phyloP scores from a whole-genome alignment of 768 basidiomycete species.

The Tylopilus balloui region DNA sequence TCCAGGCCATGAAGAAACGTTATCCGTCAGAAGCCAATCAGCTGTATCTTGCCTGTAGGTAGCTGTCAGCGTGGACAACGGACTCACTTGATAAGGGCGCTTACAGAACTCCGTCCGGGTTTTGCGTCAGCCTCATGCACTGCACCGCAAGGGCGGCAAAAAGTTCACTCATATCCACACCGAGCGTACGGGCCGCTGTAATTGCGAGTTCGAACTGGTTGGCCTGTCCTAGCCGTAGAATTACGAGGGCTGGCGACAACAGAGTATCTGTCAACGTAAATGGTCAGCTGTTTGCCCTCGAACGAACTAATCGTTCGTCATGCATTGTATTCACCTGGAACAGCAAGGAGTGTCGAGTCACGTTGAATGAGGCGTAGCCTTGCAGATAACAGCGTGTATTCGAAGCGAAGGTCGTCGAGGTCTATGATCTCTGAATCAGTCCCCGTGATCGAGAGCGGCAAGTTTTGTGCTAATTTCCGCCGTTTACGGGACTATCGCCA shows the following conservation, averaged over 20 bases:
- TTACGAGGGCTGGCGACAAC: slow-evolving; percentile 57
- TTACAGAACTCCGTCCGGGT: slow-evolving; percentile 57
- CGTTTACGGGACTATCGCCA: slow-evolving; percentile 59
- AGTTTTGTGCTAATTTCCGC: slow-evolving; percentile 63
- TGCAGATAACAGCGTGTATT: slow-evolving; percentile 70
- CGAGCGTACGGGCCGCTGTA: slow-evolving; percentile 65
- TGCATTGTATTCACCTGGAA: slow-evolving; percentile 52
- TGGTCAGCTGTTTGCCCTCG: slow-evolving; percentile 12
- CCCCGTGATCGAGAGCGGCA: slow-evolving; percentile 72
- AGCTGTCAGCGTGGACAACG: slow-evolving; percentile 3
- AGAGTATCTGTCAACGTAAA: slow-evolving; percentile 43
- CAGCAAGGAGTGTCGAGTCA: slow-evolving; percentile 57
- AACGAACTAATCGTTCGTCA: slow-evolving; percentile 8
- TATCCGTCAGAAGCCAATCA: slow-evolving; percentile 82
- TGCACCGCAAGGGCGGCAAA: slow-evolving; percentile 74
- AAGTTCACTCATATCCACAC: slow-evolving; percentile 83
- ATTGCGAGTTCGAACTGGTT: slow-evolving; percentile 80
- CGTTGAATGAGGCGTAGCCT: slow-evolving; percentile 69
- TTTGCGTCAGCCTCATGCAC: slow-evolving; percentile 71
- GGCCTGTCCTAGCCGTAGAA: slow-evolving; percentile 72
- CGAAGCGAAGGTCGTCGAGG: slow-evolving; percentile 73
- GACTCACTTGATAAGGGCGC: slow-evolving; percentile 19
- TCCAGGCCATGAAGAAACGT: slow-evolving; percentile 80
- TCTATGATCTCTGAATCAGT: slow-evolving; percentile 72
- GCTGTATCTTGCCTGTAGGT: slow-evolving; percentile 58